A percentile compares a stretch with the other conserved stretches of the same genome.
phyloP scores from a whole-genome alignment of 106 monocot genomes.

The Agapanthus africanus region DNA sequence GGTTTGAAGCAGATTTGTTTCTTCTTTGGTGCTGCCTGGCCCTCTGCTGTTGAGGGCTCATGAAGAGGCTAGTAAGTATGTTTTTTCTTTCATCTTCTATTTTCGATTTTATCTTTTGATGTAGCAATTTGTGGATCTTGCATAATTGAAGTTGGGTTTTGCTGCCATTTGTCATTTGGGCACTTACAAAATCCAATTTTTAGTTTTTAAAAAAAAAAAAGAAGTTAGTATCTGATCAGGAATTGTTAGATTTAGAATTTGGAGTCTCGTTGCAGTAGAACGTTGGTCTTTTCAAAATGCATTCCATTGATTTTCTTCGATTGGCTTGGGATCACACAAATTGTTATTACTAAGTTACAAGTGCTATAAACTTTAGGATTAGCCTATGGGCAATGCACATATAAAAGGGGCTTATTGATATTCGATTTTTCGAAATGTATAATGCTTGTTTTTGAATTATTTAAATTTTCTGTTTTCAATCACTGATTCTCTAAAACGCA shows the following conservation, averaged over 20 bases:
- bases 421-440: not conserved
- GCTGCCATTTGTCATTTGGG: not conserved
- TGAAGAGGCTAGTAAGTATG: slow-evolving; percentile 32
- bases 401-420: not conserved
- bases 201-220: too few species aligned
- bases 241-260: not conserved
- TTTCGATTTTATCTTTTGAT: too few species aligned
- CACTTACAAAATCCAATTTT: not conserved
- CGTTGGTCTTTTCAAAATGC: not conserved
- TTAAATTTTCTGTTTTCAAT: too few species aligned
- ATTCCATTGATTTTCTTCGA: not conserved
- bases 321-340: not conserved
- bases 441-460: not conserved
- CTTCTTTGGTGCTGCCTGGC: not conserved
- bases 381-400: too few species aligned
- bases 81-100: slow-evolving; percentile 13
- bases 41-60: slow-evolving; percentile 2
- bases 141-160: not conserved
- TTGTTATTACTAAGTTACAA: not conserved
- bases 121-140: slow-evolving; percentile 14
- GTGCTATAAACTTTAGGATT: too few species aligned
- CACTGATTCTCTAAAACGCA: too few species aligned
- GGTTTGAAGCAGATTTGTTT: not conserved
- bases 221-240: not conserved
- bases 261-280: not conserved